Evolutionary conservation across 2,329 filamentous ascomycete genomes (phyloP).

Genomic region (Chaetomium olivaceum): DNA sequence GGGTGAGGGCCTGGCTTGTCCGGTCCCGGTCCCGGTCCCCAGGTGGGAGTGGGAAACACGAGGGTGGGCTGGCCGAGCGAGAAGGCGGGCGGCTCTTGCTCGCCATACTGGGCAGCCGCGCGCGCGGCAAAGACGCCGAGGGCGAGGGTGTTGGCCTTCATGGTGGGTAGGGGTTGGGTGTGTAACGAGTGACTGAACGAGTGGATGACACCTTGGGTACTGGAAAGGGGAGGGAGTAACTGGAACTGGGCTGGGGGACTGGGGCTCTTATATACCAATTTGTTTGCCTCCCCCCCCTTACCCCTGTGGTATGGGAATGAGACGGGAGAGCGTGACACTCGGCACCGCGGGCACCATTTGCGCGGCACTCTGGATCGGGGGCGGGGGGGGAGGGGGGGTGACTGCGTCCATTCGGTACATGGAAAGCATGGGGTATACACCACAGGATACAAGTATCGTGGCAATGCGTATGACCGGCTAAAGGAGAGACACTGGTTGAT

Average conservation of each 20-base stretch:
- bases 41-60: constrained; percentile 11
- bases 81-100: constrained; percentile 12
- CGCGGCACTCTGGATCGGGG: neutral
- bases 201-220: constrained; percentile 31
- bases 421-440: neutral
- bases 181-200: constrained; percentile 31
- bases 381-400: neutral
- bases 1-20: constrained; percentile 26
- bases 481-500: constrained; percentile 24
- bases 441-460: neutral
- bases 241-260: neutral
- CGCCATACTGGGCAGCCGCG: constrained; percentile 25
- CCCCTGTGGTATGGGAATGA: neutral
- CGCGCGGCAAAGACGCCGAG: constrained; percentile 30
- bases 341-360: neutral
- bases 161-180: constrained; percentile 8
- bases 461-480: constrained; percentile 24
- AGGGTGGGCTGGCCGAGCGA: constrained; percentile 17
- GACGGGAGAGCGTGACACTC: neutral
- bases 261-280: constrained; percentile 12
- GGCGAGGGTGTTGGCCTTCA: constrained; percentile 32
- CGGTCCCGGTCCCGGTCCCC: constrained; percentile 2
- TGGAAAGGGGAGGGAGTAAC: constrained; percentile 18
- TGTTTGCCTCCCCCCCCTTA: neutral
- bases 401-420: neutral